phyloP scores from a whole-genome alignment of 768 basidiomycete species.

The Roridomyces roridus region DNA sequence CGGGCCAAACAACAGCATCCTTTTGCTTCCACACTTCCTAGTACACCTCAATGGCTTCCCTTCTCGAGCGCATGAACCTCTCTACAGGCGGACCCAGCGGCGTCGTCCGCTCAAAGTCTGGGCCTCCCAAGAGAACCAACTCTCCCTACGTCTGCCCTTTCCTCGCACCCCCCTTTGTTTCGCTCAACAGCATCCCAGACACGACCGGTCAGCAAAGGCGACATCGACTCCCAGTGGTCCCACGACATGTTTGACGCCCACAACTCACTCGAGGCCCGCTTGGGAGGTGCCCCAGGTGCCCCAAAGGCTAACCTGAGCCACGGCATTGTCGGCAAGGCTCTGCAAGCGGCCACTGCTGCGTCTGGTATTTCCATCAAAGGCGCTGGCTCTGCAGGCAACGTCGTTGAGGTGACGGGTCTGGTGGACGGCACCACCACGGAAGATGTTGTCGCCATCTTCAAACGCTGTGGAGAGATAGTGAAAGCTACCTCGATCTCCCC shows the following conservation, averaged over 20 bases:
- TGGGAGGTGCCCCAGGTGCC: constrained; percentile 47
- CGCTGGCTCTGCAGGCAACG: constrained; percentile 65
- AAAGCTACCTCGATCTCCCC: constrained; percentile 45
- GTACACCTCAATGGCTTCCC: constrained; percentile 56
- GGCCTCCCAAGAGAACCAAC: constrained; percentile 41
- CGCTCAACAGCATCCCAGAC: constrained; percentile 39
- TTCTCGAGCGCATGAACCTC: constrained; percentile 65
- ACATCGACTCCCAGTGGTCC: constrained; percentile 70
- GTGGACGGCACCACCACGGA: constrained; percentile 80
- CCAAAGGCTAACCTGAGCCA: constrained; percentile 58
- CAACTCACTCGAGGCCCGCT: constrained; percentile 66
- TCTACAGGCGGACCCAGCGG: constrained; percentile 44
- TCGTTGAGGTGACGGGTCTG: constrained; percentile 77
- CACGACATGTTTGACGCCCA: constrained; percentile 73
- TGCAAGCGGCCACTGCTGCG: constrained; percentile 61
- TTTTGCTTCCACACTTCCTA: constrained; percentile 23
- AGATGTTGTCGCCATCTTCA: constrained; percentile 88
- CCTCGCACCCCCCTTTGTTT: constrained; percentile 23
- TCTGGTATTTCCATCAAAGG: constrained; percentile 68
- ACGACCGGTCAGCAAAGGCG: constrained; percentile 49
- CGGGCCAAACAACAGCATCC: constrained; percentile 19
- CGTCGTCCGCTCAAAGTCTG: constrained; percentile 51
- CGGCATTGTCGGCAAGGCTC: constrained; percentile 62
- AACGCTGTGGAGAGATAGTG: constrained; percentile 73
- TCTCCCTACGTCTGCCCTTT: constrained; percentile 60